Conservation (phyloP, 768 basidiomycete species). For the Leucogyrophana mollusca region DNA sequence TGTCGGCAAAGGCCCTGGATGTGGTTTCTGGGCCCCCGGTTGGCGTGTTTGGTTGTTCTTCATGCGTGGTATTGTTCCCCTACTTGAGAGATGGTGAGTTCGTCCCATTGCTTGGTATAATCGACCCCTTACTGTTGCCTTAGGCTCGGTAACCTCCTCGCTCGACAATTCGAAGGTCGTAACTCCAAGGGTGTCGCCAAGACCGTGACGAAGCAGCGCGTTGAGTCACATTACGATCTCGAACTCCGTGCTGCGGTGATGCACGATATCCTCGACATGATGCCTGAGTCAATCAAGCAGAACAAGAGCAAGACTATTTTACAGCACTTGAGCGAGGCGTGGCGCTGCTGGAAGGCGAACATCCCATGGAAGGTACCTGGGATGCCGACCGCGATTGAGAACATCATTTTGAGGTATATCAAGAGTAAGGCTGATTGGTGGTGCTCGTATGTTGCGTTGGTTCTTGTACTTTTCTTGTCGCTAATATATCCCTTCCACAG, state of each 20-base stretch:
- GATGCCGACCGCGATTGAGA: constrained; percentile 99
- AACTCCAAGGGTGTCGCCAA: constrained; percentile 97
- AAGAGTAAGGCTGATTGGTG: constrained; percentile 99
- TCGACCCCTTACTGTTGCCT: background rate
- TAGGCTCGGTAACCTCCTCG: constrained; percentile 92
- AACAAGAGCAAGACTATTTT: constrained; percentile 99
- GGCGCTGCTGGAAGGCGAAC: constrained; percentile 97
- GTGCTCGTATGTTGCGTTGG: constrained; percentile 64
- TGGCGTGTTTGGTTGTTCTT: constrained; percentile 99
- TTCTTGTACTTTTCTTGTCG: background rate
- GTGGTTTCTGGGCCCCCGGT: constrained; percentile 99
- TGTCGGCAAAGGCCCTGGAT: constrained; percentile 98
- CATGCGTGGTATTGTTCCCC: constrained; percentile 97
- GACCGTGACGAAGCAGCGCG: constrained; percentile 98
- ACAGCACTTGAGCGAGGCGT: constrained; percentile 97
- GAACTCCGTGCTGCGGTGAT: constrained; percentile 98
- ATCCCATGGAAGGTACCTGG: constrained; percentile 99
- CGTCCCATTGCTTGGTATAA: background rate
- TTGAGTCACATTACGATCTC: constrained; percentile 97
- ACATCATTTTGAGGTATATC: constrained; percentile 98
- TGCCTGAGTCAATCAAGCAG: constrained; percentile 99
- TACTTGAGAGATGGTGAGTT: constrained; percentile 87
- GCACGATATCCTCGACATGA: constrained; percentile 99
- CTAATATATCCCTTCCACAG: constrained; percentile 30
- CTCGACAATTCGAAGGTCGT: constrained; percentile 97